Conservation (phyloP, 345 rosid genomes). For the Linum trigynum region DNA sequence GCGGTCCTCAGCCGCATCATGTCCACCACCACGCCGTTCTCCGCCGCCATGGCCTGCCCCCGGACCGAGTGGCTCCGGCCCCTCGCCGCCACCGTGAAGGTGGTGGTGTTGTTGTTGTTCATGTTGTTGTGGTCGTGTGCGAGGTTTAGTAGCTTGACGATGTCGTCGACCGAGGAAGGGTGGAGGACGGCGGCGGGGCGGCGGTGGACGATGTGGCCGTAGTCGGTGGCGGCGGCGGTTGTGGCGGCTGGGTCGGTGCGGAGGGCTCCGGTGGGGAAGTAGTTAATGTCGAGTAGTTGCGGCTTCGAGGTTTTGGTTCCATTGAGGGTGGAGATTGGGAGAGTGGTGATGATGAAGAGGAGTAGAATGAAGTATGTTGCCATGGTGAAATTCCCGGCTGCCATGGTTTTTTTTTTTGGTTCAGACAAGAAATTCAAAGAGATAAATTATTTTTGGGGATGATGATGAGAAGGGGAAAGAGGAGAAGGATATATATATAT, state of each 20-base stretch:
- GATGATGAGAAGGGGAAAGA: neutral
- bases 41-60: constrained; percentile 75
- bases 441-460: neutral
- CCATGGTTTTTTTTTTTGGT: constrained; percentile 9
- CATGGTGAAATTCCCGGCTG: constrained; percentile 22
- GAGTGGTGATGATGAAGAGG: constrained; percentile 24
- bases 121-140: constrained; percentile 25
- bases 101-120: constrained; percentile 19
- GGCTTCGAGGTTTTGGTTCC: constrained; percentile 18
- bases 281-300: neutral
- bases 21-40: constrained; percentile 61
- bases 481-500: neutral
- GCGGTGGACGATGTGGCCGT: constrained; percentile 46
- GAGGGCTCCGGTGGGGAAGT: constrained; percentile 23
- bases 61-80: constrained; percentile 85
- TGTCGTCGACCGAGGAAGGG: constrained; percentile 50
- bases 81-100: constrained; percentile 60
- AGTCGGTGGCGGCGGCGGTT: constrained; percentile 45
- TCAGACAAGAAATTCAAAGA: no score
- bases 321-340: constrained; percentile 18
- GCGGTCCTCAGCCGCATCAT: constrained; percentile 51
- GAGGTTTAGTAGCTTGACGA: constrained; percentile 33
- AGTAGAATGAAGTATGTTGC: constrained; percentile 19
- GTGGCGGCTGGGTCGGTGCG: constrained; percentile 34
- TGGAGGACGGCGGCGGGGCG: constrained; percentile 54